Percentiles rank a stretch among this genome's conserved stretches.
Evolutionary conservation across 257 asterid genomes (phyloP).

Genomic region (Voacanga thouarsii): DNA sequence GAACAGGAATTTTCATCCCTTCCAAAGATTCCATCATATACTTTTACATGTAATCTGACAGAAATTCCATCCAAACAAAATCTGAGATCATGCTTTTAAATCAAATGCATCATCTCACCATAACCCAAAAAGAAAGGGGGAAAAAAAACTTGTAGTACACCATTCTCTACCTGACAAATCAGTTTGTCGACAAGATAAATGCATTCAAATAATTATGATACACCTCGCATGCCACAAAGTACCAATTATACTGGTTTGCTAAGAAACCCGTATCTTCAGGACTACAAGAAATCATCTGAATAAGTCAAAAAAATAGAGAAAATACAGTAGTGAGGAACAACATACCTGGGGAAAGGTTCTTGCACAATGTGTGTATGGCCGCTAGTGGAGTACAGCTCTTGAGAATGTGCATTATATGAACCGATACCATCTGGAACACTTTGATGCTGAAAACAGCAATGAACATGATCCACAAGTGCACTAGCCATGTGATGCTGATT

Average conservation of each 20-base stretch:
- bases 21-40: neutral
- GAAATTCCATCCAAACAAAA: neutral
- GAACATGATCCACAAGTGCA: conserved; percentile 23
- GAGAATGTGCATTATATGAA: neutral
- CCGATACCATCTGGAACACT: neutral
- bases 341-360: conserved; percentile 43
- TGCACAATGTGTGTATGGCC: conserved; percentile 15
- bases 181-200: neutral
- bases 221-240: neutral
- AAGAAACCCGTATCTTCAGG: neutral
- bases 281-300: conserved; percentile 1
- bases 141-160: neutral
- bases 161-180: neutral
- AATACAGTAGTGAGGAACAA: conserved; percentile 11
- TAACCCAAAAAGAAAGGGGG: neutral
- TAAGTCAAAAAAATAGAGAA: neutral
- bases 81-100: too few species aligned
- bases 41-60: neutral
- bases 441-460: conserved; percentile 20
- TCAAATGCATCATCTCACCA: neutral
- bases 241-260: neutral
- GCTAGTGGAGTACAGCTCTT: neutral
- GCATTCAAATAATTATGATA: neutral
- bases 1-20: neutral
- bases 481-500: conserved; percentile 29